These are phyloP conservation scores for Lentinula detonsa DNA, from an alignment of 768 basidiomycete genomes.

Conservation along the genomic window DNA sequence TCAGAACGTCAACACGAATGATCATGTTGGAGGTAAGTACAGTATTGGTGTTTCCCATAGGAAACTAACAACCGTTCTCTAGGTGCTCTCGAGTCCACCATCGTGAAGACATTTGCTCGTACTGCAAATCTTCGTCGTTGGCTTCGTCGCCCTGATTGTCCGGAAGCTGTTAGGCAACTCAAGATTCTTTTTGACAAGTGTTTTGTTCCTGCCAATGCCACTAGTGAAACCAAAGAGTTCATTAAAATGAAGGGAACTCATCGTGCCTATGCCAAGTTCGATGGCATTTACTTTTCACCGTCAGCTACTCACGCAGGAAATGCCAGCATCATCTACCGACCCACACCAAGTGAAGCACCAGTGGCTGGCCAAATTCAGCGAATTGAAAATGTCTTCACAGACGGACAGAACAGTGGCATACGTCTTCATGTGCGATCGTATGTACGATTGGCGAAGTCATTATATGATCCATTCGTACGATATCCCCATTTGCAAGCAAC, in stretches of 20 bases:
- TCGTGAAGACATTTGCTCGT: background rate
- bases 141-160: background rate
- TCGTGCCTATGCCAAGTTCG: background rate
- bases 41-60: background rate
- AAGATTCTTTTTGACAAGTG: background rate
- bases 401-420: background rate
- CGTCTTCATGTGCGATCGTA: background rate
- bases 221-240: background rate
- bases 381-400: background rate
- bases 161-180: background rate
- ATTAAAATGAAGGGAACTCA: background rate
- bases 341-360: background rate
- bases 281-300: background rate
- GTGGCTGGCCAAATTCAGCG: background rate
- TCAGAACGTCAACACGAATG: conserved; percentile 26
- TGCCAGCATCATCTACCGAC: background rate
- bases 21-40: conserved; percentile 4
- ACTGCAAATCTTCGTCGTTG: background rate
- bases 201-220: background rate
- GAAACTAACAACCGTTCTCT: background rate
- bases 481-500: background rate
- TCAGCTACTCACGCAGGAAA: background rate
- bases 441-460: background rate
- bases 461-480: background rate
- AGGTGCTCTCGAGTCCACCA: conserved; percentile 3